phyloP scores from a whole-genome alignment of 2,329 filamentous ascomycete genomes.

The Neopestalotiopsis sp. region DNA sequence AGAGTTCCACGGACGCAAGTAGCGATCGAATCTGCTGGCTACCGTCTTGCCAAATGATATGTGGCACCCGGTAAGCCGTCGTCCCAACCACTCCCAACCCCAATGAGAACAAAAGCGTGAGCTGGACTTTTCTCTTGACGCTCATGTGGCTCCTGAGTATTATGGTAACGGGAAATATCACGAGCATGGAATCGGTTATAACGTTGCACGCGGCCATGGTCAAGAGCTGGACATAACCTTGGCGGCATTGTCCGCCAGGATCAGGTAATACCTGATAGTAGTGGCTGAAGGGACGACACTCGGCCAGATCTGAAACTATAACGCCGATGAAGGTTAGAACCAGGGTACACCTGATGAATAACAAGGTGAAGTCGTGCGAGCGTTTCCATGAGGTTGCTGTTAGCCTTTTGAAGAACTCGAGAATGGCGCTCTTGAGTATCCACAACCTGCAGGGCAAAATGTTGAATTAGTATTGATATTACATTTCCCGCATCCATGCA shows the following conservation, averaged over 20 bases:
- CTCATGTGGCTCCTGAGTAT: conserved; percentile 81
- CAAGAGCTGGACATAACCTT: conserved; percentile 85
- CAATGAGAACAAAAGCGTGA: conserved; percentile 82
- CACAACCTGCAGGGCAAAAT: conserved; percentile 70
- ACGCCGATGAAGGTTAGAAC: conserved; percentile 80
- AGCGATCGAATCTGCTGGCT: conserved; percentile 88
- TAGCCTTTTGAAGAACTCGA: conserved; percentile 89
- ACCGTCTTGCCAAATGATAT: conserved; percentile 73
- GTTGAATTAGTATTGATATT: not conserved
- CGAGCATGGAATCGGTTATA: conserved; percentile 84
- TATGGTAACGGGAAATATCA: conserved; percentile 88
- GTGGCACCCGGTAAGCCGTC: conserved; percentile 81
- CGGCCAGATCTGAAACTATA: conserved; percentile 79
- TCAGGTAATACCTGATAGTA: conserved; percentile 88
- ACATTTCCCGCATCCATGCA: not conserved
- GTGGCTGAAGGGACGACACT: conserved; percentile 78
- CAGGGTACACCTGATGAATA: conserved; percentile 77
- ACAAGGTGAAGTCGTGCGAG: conserved; percentile 74
- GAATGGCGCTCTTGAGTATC: conserved; percentile 88
- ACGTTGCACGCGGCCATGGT: conserved; percentile 92
- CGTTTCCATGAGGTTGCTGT: conserved; percentile 82
- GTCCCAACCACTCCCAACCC: conserved; percentile 81
- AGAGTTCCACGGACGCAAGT: conserved; percentile 86
- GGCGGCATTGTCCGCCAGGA: conserved; percentile 83
- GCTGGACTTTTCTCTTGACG: conserved; percentile 77